Base-by-base conservation (phyloP, 179 eudicot species). In the Pouteria campechiana region DNA sequence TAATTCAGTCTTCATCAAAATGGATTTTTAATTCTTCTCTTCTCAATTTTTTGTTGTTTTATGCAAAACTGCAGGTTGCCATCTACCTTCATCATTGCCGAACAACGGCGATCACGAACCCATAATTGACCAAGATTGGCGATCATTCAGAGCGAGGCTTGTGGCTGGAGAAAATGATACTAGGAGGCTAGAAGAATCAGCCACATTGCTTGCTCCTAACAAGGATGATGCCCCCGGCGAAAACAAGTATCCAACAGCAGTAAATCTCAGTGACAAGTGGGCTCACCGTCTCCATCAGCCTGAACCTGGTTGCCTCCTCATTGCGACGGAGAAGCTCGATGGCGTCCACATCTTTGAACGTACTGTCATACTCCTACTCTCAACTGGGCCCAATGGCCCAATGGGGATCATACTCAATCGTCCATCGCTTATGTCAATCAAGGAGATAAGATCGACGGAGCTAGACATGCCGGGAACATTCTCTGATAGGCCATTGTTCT, bases 361-460 rank as follows among this genome's bases (percentile, higher is more conserved):
- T 46, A 81, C 97, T 3, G 97, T 81, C 13, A 53, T 88, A 48
- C 77, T 88, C 16, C 61, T 88, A 42, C 48, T 84, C 27, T 65
- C 94, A 19, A 75, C 75, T 2, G 93, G 85, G 5, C 93, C 85
- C 0, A 39, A 75, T 18, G 92, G 94, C 21, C 94, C 92, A 25
- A 75, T 72, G 0, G 96, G 96, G n/a, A 50, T 88, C 24, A 84
- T 88, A 27, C 75, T 88, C 20, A 88, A 88, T 65, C 67, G 89
- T 32, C 95, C 97, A 0, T 84, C 97, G 1, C 74, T 84, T 1
- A 88, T 84, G 97, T 88, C 97, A 30, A 88, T 88, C 52, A 88
- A 88, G 74, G 95, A 84, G 46, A 73, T 79, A 46, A 69, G 68
- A 35, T 75, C 93, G 0, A 66, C 85, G 4, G 53, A 52, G 17